Evolutionary conservation across 208 protist species (phyloP).

Genomic region (Leishmania amazonensis): DNA sequence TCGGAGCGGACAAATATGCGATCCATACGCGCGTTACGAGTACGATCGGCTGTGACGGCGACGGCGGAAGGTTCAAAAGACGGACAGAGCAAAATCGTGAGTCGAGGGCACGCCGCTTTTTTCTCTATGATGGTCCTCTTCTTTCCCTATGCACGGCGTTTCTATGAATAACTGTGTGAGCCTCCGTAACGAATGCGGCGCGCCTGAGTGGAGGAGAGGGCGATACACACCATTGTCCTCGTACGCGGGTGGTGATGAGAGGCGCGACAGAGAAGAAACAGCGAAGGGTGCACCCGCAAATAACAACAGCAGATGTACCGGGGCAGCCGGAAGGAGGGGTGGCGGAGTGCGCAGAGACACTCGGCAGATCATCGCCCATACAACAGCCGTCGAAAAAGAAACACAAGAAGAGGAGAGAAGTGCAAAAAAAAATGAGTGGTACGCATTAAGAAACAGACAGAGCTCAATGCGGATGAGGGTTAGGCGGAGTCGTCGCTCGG

Average conservation of each 20-base stretch:
- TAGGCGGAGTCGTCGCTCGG: too few species aligned
- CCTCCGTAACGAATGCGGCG: too few species aligned
- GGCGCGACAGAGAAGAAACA: background rate
- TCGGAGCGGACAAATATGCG: constrained; percentile 42
- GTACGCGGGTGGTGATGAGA: background rate
- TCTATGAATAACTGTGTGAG: background rate
- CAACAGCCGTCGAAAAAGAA: background rate
- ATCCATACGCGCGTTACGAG: constrained; percentile 28
- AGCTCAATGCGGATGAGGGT: too few species aligned
- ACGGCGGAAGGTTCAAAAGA: background rate
- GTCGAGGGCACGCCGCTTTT: too few species aligned
- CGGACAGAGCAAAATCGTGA: background rate
- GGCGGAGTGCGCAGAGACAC: background rate
- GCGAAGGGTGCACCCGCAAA: background rate
- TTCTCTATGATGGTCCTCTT: background rate
- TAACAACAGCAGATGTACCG: background rate
- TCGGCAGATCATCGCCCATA: too few species aligned
- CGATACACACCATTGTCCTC: background rate
- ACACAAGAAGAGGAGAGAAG: background rate
- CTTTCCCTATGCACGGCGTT: background rate
- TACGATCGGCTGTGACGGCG: background rate
- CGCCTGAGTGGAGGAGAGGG: background rate
- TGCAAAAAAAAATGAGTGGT: background rate
- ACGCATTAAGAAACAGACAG: too few species aligned
- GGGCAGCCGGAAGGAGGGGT: background rate